Evolutionary conservation across 257 asterid genomes (phyloP), one percentile per base, ranked within the genome.

Genomic region (Anisodus acutangulus): DNA sequence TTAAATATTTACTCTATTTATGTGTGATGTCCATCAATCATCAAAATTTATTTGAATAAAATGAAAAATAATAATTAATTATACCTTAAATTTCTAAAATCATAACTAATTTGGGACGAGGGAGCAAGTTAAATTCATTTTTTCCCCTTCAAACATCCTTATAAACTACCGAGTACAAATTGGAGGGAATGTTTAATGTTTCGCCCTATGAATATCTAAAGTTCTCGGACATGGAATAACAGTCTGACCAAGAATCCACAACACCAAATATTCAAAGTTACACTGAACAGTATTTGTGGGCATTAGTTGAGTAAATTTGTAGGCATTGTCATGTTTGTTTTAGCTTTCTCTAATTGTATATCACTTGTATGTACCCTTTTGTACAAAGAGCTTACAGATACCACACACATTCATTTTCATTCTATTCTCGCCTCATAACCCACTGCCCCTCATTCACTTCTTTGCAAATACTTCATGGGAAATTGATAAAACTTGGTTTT

Each of bases 401-500:
- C 39, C 88, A 84, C 83, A 87, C 82, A 39, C 51, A 83, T 37
- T 66, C 93, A 47, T 71, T 89, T 84, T 87, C 93, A 15, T 83
- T 81, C 17, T 85, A 84, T 86, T 85, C 90, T 7, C 87, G 63
- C 15, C 85, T 90, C 74, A 82, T 92, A 76, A 84, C 85, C 49
- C 90, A 87, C 39, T 90, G 90, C 62, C 19, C 67, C 43, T 80
- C 94, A 26, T 72, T 82, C 6, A 88, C 54, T 80, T 90, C 88
- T 82, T 85, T 90, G 82, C 93, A 90, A 88, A 80, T 67, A 55
- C 76, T 92, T 79, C 95, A 92, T 57, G 91, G 92, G 85, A 93
- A 90, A 83, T 78, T 90, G 88, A 85, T 90, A 71, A 92, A 93
- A 87, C 85, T 84, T 59, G 92, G 95, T 57, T 86, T 90, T 6